Evolutionary conservation across 805 yeast genomes (phyloP), one percentile per base, ranked within the genome.

Genomic region (Candida fluviatilis): DNA sequence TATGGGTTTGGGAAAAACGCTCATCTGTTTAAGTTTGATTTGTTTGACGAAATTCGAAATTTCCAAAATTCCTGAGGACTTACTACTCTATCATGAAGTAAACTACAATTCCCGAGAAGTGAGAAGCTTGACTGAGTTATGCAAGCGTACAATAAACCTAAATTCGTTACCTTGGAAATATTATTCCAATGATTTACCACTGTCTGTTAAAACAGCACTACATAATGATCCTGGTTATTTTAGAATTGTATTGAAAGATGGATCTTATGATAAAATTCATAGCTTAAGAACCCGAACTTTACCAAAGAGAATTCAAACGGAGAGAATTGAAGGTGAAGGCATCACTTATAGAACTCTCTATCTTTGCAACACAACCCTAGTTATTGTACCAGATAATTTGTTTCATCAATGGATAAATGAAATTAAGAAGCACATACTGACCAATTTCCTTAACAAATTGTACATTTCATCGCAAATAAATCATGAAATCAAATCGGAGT

Each of bases 1-100:
- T 66, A 79, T 79, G 84, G 85, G 85, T 1, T 58, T 78, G 28
- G 85, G 85, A 0, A 79, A 79, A 50, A 79, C 85, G 0, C 66
- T 78, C 35, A 78, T 79, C 4, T 77, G 82, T 47, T 55, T 80
- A 18, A 75, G 80, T 3, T 58, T 79, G 35, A 67, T 82, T 0
- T 73, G 82, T 45, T 48, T 73, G 5, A 72, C 88, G 0, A 77
- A 73, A 45, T 59, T 55, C 47, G 83, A 82, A 35, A 50, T 71
- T 2, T 67, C 84, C 1, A 42, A 41, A 26, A 61, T 67, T 2
- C 82, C 83, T 0, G 45, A 44, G 3, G 59, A 60, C 35, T 27
- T 53, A 23, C 39, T 59, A 4, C 41, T 56, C 6, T 45, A 45
- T 18, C 47, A 43, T 12, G 49, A 29, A 17, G 35, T 16, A 7